Conservation (phyloP, 192 early-diverging fungal species). For the Rhizophagus clarus region DNA sequence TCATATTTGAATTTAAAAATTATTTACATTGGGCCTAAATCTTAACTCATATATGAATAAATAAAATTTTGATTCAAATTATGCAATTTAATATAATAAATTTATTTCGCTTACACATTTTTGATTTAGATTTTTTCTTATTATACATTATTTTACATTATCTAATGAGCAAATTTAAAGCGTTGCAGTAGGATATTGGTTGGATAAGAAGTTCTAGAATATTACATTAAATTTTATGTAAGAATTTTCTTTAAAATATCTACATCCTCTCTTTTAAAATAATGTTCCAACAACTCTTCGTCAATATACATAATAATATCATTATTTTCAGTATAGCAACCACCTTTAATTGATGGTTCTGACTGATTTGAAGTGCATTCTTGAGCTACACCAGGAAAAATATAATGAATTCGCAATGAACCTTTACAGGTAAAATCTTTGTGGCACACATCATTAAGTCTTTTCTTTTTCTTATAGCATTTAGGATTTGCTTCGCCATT, state of each 20-base stretch:
- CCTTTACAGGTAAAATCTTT: neutral
- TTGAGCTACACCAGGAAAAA: neutral
- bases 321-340: neutral
- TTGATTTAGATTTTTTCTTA: neutral
- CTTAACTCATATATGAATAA: too few relatives aligned
- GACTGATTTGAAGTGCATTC: neutral
- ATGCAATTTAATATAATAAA: neutral
- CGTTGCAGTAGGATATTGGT: neutral
- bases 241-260: neutral
- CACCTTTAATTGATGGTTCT: neutral
- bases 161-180: neutral
- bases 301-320: neutral
- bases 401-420: neutral
- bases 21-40: too few relatives aligned
- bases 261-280: neutral
- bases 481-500: neutral
- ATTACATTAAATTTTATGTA: neutral
- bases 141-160: neutral
- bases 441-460: neutral
- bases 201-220: neutral
- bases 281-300: neutral
- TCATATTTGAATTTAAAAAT: too few relatives aligned
- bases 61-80: neutral
- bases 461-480: too few relatives aligned
- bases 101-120: neutral